phyloP scores from a whole-genome alignment of 2,329 filamentous ascomycete species.

The Acrocalymma vagum region DNA sequence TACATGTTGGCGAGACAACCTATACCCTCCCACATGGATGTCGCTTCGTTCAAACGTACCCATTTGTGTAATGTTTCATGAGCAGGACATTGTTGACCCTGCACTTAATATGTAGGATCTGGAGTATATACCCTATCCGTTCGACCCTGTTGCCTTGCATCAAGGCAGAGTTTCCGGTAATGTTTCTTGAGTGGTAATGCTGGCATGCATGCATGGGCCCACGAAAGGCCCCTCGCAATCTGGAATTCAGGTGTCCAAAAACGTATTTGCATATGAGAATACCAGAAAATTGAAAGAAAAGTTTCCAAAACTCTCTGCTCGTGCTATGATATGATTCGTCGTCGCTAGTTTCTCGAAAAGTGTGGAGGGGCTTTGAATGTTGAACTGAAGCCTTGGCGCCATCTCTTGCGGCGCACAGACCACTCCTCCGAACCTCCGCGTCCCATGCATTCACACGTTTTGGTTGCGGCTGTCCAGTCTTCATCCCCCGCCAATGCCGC shows the following conservation, averaged over 20 bases:
- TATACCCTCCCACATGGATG: conserved; percentile 1
- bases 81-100: conserved; percentile 1
- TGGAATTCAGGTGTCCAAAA: no score
- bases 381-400: not conserved
- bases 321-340: no score
- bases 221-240: no score
- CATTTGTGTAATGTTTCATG: conserved; percentile 12
- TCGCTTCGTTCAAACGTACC: not conserved
- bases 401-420: not conserved
- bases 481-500: conserved; percentile 32
- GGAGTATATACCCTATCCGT: conserved; percentile 7
- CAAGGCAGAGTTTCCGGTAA: not conserved
- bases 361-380: not conserved
- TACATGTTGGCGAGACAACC: not conserved
- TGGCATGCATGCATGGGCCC: no score
- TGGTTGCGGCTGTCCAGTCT: no score
- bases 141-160: not conserved
- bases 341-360: no score
- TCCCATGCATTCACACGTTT: no score
- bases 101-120: conserved; percentile 5
- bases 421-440: no score
- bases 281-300: no score
- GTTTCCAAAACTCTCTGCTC: no score
- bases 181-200: no score
- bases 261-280: no score